phyloP scores from a whole-genome alignment of 2,329 filamentous ascomycete genomes.

The Colletotrichum sp. region DNA sequence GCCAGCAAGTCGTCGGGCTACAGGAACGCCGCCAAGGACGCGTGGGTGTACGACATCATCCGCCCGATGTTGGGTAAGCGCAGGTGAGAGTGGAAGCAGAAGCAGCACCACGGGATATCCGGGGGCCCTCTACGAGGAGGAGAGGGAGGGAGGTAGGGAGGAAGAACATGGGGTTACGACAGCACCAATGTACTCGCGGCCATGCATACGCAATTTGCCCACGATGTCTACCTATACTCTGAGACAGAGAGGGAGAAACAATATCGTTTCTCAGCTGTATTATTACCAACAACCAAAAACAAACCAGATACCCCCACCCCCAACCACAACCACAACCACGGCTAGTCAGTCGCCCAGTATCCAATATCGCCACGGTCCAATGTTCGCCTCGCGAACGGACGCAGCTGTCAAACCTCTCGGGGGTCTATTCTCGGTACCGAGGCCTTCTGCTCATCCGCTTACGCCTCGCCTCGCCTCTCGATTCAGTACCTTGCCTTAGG shows the following conservation, averaged over 20 bases:
- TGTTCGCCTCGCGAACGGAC: not conserved
- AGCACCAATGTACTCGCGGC: not conserved
- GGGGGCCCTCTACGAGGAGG: not conserved
- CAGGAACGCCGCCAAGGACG: slow-evolving; percentile 31
- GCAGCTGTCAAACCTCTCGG: not conserved
- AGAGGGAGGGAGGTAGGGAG: not conserved
- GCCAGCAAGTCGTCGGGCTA: not conserved
- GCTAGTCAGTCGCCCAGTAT: not conserved
- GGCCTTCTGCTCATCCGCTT: not conserved
- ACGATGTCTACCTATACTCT: not conserved
- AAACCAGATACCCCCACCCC: not conserved
- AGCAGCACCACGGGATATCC: not conserved
- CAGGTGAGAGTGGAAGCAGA: not conserved
- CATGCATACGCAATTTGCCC: not conserved
- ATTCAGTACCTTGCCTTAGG: not conserved
- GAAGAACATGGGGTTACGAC: not conserved
- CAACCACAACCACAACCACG: not conserved
- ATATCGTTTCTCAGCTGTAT: not conserved
- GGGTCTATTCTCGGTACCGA: not conserved
- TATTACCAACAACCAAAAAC: not conserved
- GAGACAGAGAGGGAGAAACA: not conserved
- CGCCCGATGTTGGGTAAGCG: slow-evolving; percentile 32
- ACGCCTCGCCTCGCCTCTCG: not conserved
- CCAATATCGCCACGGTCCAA: not conserved
- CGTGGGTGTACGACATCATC: slow-evolving; percentile 46